These are phyloP conservation scores for Scutellaria baicalensis DNA, from an alignment of 257 asterid species.

Conservation along the genomic window DNA sequence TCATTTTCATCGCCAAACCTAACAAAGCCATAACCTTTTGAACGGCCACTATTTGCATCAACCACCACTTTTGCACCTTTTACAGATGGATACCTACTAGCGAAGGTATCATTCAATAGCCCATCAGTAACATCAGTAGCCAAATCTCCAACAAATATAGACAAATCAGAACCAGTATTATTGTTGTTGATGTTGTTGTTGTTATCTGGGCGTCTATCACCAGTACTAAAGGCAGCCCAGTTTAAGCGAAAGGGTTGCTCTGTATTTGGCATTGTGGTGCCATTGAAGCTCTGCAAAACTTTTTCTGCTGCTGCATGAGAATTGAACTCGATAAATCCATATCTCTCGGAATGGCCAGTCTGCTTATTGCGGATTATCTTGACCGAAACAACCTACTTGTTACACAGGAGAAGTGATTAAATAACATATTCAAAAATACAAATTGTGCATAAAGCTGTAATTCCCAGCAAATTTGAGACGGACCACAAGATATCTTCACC, in stretches of 20 bases:
- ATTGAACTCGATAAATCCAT: slow-evolving; percentile 83
- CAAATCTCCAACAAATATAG: slow-evolving; percentile 96
- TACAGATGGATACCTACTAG: slow-evolving; percentile 73
- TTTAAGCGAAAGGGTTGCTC: slow-evolving; percentile 88
- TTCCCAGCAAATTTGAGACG: neutral
- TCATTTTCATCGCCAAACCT: slow-evolving; percentile 93
- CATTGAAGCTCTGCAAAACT: slow-evolving; percentile 71
- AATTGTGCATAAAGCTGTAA: neutral
- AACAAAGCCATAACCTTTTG: slow-evolving; percentile 97
- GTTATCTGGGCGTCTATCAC: slow-evolving; percentile 70
- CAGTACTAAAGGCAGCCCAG: slow-evolving; percentile 93
- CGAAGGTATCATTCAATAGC: slow-evolving; percentile 71
- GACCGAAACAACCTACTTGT: slow-evolving; percentile 62
- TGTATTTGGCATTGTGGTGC: slow-evolving; percentile 66
- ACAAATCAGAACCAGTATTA: slow-evolving; percentile 57
- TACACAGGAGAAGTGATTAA: neutral
- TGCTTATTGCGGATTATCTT: slow-evolving; percentile 96
- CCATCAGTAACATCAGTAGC: slow-evolving; percentile 88
- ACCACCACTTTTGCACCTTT: slow-evolving; percentile 92
- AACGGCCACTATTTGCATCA: slow-evolving; percentile 80
- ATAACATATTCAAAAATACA: neutral
- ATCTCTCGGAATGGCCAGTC: slow-evolving; percentile 96
- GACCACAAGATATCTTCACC: neutral
- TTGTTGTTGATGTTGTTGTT: too few relatives aligned
- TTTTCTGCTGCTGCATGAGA: slow-evolving; percentile 80